phyloP scores from a whole-genome alignment of 176 grass and related monocot genomes.

The Triticum turgidum region DNA sequence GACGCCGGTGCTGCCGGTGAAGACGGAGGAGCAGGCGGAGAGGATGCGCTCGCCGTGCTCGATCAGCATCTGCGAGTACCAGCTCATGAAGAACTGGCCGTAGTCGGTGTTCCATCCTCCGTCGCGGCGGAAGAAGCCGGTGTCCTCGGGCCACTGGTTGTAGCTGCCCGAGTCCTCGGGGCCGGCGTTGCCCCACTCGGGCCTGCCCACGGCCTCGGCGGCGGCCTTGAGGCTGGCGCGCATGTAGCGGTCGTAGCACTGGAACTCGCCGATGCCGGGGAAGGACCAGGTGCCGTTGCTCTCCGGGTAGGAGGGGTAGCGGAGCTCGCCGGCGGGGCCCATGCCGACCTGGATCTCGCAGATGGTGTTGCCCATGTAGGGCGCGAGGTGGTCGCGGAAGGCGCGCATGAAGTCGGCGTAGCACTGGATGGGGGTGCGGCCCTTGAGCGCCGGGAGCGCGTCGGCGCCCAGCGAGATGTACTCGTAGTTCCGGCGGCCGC shows the following conservation, averaged over 20 bases:
- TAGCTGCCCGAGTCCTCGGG: conserved; percentile 50
- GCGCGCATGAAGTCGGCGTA: conserved; percentile 78
- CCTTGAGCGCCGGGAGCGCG: conserved; percentile 54
- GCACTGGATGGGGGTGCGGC: conserved; percentile 62
- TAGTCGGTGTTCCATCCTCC: conserved; percentile 56
- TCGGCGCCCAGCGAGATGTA: conserved; percentile 68
- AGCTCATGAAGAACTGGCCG: conserved; percentile 70
- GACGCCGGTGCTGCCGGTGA: conserved; percentile 4
- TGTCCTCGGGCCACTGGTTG: conserved; percentile 59
- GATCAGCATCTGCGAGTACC: conserved; percentile 66
- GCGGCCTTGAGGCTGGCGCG: conserved; percentile 43
- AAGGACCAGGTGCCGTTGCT: conserved; percentile 59
- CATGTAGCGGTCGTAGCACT: conserved; percentile 72
- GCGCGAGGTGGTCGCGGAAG: conserved; percentile 51
- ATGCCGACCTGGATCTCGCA: conserved; percentile 75
- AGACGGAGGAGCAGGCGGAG: conserved; percentile 27
- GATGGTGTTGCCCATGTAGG: conserved; percentile 62
- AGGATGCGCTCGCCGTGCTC: conserved; percentile 64
- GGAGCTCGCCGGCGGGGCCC: conserved; percentile 67
- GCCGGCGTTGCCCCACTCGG: conserved; percentile 54
- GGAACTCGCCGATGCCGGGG: conserved; percentile 68
- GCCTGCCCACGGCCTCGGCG: conserved; percentile 42
- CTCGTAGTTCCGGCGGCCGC: conserved; percentile 68
- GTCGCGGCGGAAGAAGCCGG: conserved; percentile 57
- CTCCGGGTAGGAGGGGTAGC: conserved; percentile 79